Conservation (phyloP, 2,329 filamentous ascomycete species). For the Claviceps sorghi region DNA sequence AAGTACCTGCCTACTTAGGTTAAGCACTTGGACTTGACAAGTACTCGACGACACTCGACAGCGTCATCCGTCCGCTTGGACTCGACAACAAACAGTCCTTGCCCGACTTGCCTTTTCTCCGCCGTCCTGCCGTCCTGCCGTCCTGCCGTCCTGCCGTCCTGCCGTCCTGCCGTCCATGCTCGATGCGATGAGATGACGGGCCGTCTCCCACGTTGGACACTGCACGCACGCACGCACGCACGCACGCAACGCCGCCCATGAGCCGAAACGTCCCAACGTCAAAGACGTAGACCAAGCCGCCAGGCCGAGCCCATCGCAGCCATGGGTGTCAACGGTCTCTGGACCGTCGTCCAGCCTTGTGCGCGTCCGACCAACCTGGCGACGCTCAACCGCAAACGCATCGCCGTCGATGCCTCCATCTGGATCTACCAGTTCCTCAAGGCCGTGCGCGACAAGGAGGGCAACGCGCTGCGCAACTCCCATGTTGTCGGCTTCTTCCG, state of each 20-base stretch:
- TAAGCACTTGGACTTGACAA: no score
- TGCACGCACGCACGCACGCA: background rate
- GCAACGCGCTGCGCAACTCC: conserved; percentile 87
- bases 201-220: background rate
- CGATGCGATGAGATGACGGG: background rate
- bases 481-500: conserved; percentile 97
- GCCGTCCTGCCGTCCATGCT: background rate
- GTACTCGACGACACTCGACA: background rate
- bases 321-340: conserved; percentile 98
- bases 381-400: conserved; percentile 86
- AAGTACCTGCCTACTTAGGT: no score
- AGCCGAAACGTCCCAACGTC: background rate
- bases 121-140: background rate
- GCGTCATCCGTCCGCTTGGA: background rate
- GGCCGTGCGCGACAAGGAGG: conserved; percentile 95
- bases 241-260: background rate
- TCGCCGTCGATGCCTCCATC: conserved; percentile 94
- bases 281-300: background rate
- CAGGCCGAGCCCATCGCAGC: conserved; percentile 1
- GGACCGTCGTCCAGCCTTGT: conserved; percentile 90
- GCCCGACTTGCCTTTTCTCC: no score
- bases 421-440: conserved; percentile 99
- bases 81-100: background rate
- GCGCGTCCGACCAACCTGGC: conserved; percentile 92
- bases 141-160: background rate